Evolutionary conservation across 2,329 filamentous ascomycete species (phyloP).

Genomic region (Chrysosporium keratinophilum): DNA sequence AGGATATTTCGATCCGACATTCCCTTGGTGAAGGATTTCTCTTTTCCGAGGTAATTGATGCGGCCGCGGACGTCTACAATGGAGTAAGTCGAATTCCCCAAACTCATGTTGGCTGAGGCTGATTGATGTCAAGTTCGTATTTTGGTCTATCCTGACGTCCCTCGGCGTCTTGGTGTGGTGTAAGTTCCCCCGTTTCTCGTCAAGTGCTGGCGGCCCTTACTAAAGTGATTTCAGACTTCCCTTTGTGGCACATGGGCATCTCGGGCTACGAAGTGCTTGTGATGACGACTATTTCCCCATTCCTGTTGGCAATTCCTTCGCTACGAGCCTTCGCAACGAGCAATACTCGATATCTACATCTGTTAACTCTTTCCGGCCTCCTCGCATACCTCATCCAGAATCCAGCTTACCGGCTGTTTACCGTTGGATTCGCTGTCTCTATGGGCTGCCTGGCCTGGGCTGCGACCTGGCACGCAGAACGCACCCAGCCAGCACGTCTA

Average conservation of each 20-base stretch:
- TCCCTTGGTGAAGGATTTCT: constrained; percentile 63
- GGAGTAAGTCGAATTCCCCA: constrained; percentile 50
- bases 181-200: constrained; percentile 41
- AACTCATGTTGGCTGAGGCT: constrained; percentile 16
- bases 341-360: constrained; percentile 60
- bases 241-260: constrained; percentile 97
- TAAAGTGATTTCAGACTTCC: constrained; percentile 57
- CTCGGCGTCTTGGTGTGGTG: constrained; percentile 88
- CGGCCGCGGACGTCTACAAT: constrained; percentile 79
- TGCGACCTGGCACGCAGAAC: constrained; percentile 69
- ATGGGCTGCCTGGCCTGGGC: constrained; percentile 77
- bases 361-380: constrained; percentile 68
- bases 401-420: constrained; percentile 66
- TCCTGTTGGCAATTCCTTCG: constrained; percentile 61
- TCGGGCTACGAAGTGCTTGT: constrained; percentile 89
- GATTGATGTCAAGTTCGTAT: constrained; percentile 57
- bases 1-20: constrained; percentile 60
- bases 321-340: constrained; percentile 58
- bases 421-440: constrained; percentile 68
- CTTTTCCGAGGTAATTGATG: constrained; percentile 65
- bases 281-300: constrained; percentile 70
- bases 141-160: constrained; percentile 90
- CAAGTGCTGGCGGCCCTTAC: background rate
- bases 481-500: constrained; percentile 60
- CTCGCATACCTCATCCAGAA: constrained; percentile 65